These are phyloP conservation scores for Psilocybe cubensis DNA, from an alignment of 768 basidiomycete genomes.

Conservation along the genomic window DNA sequence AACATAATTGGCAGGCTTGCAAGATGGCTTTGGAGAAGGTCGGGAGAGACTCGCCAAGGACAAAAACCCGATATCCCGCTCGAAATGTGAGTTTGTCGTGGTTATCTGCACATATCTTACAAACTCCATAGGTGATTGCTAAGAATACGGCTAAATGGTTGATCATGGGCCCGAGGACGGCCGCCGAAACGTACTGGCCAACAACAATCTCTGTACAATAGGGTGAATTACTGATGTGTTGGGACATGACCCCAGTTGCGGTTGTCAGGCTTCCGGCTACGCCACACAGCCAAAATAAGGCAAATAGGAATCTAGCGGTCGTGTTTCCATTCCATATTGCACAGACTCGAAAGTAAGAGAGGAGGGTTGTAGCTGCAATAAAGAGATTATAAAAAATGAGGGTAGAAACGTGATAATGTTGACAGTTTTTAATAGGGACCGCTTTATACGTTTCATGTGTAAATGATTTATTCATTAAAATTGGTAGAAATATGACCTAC, in stretches of 20 bases:
- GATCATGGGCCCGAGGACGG: neutral
- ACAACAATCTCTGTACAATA: neutral
- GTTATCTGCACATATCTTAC: neutral
- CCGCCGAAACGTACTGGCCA: neutral
- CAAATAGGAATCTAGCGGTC: neutral
- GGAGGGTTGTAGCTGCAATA: constrained; percentile 2
- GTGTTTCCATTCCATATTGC: neutral
- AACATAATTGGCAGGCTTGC: constrained; percentile 7
- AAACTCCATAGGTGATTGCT: neutral
- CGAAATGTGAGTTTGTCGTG: neutral
- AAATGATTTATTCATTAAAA: neutral
- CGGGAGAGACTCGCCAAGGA: constrained; percentile 6
- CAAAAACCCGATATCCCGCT: neutral
- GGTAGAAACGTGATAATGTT: neutral
- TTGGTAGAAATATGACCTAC: neutral
- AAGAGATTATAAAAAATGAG: constrained; percentile 3
- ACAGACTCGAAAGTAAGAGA: constrained; percentile 5
- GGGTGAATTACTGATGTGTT: neutral
- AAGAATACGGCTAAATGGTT: neutral
- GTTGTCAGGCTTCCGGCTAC: constrained; percentile 1
- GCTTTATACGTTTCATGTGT: neutral
- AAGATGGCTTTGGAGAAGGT: constrained; percentile 10
- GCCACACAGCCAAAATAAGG: neutral
- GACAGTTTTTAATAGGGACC: neutral
- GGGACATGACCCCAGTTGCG: neutral